Base-by-base conservation (phyloP, 805 yeast species). In the Vanderwaltozyma verrucispora region DNA sequence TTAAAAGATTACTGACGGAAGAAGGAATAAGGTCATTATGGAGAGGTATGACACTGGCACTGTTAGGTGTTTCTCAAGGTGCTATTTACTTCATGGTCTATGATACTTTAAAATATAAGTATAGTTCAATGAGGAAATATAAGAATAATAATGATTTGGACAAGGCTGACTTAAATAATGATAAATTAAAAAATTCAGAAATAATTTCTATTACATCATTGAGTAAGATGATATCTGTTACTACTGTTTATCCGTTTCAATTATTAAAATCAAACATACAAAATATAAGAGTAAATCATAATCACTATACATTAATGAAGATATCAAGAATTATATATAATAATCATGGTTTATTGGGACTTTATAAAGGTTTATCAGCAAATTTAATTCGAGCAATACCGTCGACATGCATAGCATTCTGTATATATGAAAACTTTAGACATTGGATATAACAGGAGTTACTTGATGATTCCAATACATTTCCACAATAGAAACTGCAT, bases 401-500 rank as follows among this genome's bases (percentile, higher is more conserved):
- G 0, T 87, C 96, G 1, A 88, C 96, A 4, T 83, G 95, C 53
- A 72, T 88, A 11, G 92, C 97, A 0, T 86, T 92, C 54, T 67
- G 81, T 5, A 82, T 82, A 5, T 92, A 92, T 51, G 98, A 92
- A 54, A 66, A 71, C 28, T 64, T 74, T 44, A 69, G 32, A 14
- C 26, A 24, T 24, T 31, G 34, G 32, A 31, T 36, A n/a, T 26
- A 23, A 23, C n/a, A n/a, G n/a, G n/a, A n/a, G n/a, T n/a, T n/a
- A n/a, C n/a, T n/a, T n/a, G n/a, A n/a, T n/a, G n/a, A n/a, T n/a
- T n/a, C n/a, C n/a, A n/a, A n/a, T n/a, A n/a, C n/a, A n/a, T n/a
- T n/a, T n/a, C n/a, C n/a, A n/a, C n/a, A n/a, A n/a, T n/a, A n/a
- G n/a, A n/a, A n/a, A n/a, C n/a, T n/a, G n/a, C n/a, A n/a, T n/a